Evolutionary conservation across 116 monocot genomes (phyloP).

Genomic region (Trichopus zeylanicus): DNA sequence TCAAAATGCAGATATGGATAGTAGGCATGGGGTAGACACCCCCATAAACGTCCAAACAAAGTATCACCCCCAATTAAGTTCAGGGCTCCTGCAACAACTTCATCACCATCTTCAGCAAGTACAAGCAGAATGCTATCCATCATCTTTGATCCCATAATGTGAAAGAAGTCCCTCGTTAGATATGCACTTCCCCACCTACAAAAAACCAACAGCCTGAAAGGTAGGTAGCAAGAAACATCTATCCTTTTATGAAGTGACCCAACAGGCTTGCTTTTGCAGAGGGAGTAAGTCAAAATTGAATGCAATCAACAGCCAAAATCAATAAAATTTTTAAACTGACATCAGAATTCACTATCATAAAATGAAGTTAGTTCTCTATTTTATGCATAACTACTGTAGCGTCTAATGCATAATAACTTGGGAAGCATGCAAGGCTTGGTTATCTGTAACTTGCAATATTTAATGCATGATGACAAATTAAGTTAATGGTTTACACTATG

Average conservation of each 20-base stretch:
- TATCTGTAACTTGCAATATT: no score
- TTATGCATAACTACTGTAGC: no score
- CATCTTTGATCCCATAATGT: conserved; percentile 77
- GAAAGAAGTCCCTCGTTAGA: conserved; percentile 92
- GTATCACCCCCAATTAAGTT: conserved; percentile 94
- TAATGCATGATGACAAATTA: no score
- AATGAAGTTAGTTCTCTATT: no score
- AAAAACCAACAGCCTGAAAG: neutral
- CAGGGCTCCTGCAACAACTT: conserved; percentile 93
- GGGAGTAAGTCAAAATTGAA: neutral
- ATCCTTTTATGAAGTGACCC: neutral
- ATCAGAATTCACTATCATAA: no score
- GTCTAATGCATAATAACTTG: no score
- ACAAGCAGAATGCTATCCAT: conserved; percentile 71
- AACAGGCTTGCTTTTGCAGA: neutral
- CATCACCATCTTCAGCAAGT: conserved; percentile 78
- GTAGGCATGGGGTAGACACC: conserved; percentile 71
- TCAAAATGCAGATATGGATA: conserved; percentile 96
- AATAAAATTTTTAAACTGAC: no score
- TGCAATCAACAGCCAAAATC: no score
- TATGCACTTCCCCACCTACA: conserved; percentile 85
- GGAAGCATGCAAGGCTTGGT: no score
- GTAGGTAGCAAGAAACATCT: neutral
- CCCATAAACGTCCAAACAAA: conserved; percentile 95
- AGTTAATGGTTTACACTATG: no score